Conservation (phyloP, 345 rosid species). For the Salix udensis region DNA sequence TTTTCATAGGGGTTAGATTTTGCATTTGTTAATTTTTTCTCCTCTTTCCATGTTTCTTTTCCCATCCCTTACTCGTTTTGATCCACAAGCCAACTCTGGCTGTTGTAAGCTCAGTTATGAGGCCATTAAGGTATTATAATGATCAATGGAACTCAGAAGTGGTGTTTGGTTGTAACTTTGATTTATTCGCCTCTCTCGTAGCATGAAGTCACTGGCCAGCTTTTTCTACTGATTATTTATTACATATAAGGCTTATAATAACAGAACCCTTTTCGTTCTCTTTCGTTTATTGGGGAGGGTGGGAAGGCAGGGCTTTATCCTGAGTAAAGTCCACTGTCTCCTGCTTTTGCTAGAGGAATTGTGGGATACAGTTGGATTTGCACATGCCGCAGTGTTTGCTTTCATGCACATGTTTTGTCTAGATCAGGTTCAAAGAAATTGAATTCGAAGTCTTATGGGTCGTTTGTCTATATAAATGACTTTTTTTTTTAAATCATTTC, state of each 20-base stretch:
- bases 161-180: background rate
- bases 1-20: background rate
- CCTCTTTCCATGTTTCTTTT: background rate
- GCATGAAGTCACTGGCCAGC: background rate
- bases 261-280: background rate
- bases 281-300: background rate
- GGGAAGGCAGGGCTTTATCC: no score
- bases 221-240: background rate
- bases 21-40: background rate
- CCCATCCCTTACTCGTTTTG: background rate
- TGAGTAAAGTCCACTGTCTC: background rate
- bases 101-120: background rate
- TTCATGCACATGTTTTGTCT: no score
- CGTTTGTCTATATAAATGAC: no score
- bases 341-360: background rate
- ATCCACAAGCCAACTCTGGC: background rate
- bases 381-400: background rate
- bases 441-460: background rate
- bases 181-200: fast-evolving
- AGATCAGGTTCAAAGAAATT: background rate
- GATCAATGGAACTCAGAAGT: background rate
- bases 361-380: background rate
- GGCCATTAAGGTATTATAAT: background rate
- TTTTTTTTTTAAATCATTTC: no score
- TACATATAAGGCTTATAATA: background rate